Evolutionary conservation across 164 flowering plant species (phyloP).

Genomic region (Chloranthus sessilifolius): DNA sequence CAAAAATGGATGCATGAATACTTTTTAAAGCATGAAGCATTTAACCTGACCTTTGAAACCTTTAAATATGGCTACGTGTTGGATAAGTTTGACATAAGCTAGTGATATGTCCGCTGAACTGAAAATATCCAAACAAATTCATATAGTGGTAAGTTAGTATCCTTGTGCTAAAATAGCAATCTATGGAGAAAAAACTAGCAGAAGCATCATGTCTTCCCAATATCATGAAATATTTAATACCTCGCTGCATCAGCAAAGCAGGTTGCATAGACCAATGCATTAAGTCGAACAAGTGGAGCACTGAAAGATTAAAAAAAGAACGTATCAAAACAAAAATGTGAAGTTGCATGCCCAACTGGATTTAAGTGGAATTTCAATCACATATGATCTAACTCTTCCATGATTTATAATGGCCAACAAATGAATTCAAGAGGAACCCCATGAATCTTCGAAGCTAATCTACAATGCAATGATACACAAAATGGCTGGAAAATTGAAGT

Average conservation of each 20-base stretch:
- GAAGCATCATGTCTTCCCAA: not conserved
- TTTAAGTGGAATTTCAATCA: no score
- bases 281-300: constrained; percentile 74
- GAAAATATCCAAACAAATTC: constrained; percentile 13
- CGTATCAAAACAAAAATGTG: not conserved
- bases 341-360: no score
- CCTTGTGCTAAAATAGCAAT: not conserved
- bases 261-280: constrained; percentile 72
- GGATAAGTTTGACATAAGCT: constrained; percentile 81
- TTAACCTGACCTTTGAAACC: constrained; percentile 76
- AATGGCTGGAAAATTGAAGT: no score
- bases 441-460: no score
- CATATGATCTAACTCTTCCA: no score
- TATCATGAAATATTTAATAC: constrained; percentile 32
- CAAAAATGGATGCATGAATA: not conserved
- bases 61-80: constrained; percentile 71
- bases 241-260: constrained; percentile 81
- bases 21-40: not conserved
- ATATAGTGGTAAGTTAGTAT: not conserved
- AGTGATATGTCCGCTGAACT: constrained; percentile 74
- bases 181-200: not conserved
- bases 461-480: no score
- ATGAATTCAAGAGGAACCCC: no score
- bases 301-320: constrained; percentile 30
- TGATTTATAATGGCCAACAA: not conserved